These are phyloP conservation scores for Diplodia seriata DNA, from an alignment of 2,329 filamentous ascomycete species.

Conservation along the genomic window DNA sequence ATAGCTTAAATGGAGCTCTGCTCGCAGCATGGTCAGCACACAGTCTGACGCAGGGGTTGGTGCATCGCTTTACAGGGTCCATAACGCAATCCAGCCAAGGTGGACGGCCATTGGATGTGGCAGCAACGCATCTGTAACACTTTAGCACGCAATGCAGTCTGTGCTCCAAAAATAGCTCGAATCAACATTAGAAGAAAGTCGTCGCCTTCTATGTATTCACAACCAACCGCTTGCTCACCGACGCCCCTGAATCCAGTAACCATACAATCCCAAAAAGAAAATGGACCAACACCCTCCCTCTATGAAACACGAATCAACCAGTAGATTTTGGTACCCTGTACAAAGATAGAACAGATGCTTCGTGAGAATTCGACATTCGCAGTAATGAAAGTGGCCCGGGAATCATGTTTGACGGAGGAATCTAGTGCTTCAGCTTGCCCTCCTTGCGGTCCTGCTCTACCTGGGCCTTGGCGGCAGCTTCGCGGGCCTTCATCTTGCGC, in stretches of 20 bases:
- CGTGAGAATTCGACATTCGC: conserved; percentile 12
- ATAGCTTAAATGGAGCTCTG: not conserved
- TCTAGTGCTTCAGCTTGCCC: conserved; percentile 35
- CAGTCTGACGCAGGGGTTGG: not conserved
- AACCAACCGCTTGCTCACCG: conserved; percentile 21
- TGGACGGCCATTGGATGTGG: not conserved
- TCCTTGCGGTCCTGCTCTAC: conserved; percentile 39
- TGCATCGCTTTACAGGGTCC: not conserved
- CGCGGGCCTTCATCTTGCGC: conserved; percentile 61
- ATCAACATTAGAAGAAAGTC: conserved; percentile 18
- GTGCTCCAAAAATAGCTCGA: conserved; percentile 1
- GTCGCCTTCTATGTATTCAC: conserved; percentile 9
- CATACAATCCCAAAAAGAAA: not conserved
- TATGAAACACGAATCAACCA: conserved; percentile 5
- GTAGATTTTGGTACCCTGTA: conserved; percentile 1
- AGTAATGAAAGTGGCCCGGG: not conserved
- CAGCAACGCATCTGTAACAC: conserved; percentile 1
- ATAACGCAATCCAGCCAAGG: not conserved
- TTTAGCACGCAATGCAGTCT: not conserved
- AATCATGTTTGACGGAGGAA: not conserved
- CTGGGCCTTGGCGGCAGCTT: conserved; percentile 45
- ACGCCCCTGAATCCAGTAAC: conserved; percentile 16
- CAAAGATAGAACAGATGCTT: not conserved
- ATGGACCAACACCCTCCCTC: conserved; percentile 2
- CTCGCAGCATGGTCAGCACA: conserved; percentile 10